These are phyloP conservation scores for Cladosporium sp. DNA, from an alignment of 2,329 filamentous ascomycete genomes.

Conservation along the genomic window DNA sequence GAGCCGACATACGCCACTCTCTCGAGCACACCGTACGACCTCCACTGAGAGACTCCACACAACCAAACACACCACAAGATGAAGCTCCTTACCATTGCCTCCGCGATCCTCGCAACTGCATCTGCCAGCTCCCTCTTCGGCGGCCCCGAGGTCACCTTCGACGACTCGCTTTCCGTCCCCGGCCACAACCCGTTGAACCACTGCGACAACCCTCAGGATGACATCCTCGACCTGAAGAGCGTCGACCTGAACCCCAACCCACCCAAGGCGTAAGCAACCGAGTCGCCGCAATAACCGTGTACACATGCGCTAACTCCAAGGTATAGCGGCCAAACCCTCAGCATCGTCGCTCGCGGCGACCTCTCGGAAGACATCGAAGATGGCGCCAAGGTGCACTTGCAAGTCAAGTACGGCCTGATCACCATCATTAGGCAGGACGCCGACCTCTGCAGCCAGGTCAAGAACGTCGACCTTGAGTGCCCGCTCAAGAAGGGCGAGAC, in stretches of 20 bases:
- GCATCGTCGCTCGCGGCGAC: constrained; percentile 76
- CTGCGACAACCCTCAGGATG: constrained; percentile 67
- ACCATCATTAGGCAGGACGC: constrained; percentile 77
- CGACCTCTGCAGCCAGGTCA: constrained; percentile 85
- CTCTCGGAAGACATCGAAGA: constrained; percentile 70
- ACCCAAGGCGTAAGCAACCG: constrained; percentile 66
- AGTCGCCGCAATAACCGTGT: constrained; percentile 8
- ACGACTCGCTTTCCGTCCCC: constrained; percentile 64
- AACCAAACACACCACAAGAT: neutral
- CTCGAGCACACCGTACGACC: constrained; percentile 5
- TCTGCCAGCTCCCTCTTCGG: constrained; percentile 11
- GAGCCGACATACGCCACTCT: constrained; percentile 9
- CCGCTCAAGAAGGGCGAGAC: constrained; percentile 79
- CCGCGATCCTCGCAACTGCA: constrained; percentile 16
- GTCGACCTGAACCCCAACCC: constrained; percentile 87
- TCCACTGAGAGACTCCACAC: neutral
- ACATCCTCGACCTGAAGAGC: constrained; percentile 73
- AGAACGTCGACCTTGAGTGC: constrained; percentile 85
- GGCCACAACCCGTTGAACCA: constrained; percentile 83
- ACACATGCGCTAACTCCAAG: constrained; percentile 18
- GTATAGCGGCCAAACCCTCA: constrained; percentile 72
- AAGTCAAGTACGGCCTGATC: constrained; percentile 94
- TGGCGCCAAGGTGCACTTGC: constrained; percentile 77
- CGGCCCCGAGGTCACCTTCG: constrained; percentile 22
- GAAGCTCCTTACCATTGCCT: constrained; percentile 18